Percentiles rank a stretch among this genome's conserved stretches.
Evolutionary conservation across 306 rosid species (phyloP).

Genomic region (Dicorynia guianensis): DNA sequence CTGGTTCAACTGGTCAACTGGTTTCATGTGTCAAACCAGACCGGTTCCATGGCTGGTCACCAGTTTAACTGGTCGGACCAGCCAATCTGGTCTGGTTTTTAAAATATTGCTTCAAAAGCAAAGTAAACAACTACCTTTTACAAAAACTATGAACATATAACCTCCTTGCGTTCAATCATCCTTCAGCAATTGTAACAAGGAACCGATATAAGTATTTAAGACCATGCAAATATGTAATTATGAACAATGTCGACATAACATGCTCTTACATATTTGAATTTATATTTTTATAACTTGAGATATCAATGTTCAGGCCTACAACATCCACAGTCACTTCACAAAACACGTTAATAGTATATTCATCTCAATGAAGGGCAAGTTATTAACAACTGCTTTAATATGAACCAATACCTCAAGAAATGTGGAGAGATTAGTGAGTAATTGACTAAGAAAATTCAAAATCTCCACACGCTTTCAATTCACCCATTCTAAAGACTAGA

Average conservation of each 20-base stretch:
- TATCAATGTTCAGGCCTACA: background rate
- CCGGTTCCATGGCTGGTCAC: too few species aligned
- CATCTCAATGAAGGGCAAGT: background rate
- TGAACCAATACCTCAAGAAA: too few species aligned
- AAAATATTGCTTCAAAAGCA: background rate
- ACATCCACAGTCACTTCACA: background rate
- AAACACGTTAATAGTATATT: background rate
- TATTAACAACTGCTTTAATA: background rate
- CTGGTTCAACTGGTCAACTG: too few species aligned
- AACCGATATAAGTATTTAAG: background rate
- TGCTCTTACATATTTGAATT: background rate
- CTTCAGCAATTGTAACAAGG: too few species aligned
- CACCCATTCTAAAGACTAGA: background rate
- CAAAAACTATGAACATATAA: background rate
- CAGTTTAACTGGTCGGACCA: too few species aligned
- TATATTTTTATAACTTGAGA: background rate
- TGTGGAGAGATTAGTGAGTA: constrained; percentile 10
- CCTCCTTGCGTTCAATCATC: constrained; percentile 11
- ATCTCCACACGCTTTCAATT: constrained; percentile 7
- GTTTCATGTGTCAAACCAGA: too few species aligned
- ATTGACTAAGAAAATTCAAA: constrained; percentile 4
- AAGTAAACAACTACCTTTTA: background rate
- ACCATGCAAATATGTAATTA: background rate
- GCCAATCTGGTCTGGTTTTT: too few species aligned
- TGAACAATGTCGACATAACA: background rate